Evolutionary conservation across 2,329 filamentous ascomycete species (phyloP).

Genomic region (Fonsecaea nubica): DNA sequence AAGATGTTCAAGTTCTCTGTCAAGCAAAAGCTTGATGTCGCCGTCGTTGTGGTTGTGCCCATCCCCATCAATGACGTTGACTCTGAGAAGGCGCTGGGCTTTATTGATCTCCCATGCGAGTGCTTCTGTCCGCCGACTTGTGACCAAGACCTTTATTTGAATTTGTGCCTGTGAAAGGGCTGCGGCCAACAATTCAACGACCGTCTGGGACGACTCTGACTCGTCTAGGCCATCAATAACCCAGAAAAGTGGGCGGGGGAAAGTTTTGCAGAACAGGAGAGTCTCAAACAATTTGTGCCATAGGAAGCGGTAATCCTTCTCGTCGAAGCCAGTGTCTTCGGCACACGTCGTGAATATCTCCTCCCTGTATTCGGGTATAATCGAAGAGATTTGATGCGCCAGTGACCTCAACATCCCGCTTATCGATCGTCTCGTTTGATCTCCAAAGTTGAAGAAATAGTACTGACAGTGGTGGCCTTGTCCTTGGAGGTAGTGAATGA

Average conservation of each 20-base stretch:
- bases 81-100: slow-evolving; percentile 2
- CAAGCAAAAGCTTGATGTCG: slow-evolving; percentile 32
- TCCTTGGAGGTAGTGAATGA: slow-evolving; percentile 37
- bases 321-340: slow-evolving; percentile 40
- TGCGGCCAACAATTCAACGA: slow-evolving; percentile 38
- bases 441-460: slow-evolving; percentile 44
- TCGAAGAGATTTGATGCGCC: slow-evolving; percentile 42
- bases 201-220: slow-evolving; percentile 35
- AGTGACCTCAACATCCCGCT: slow-evolving; percentile 40
- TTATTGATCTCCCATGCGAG: slow-evolving; percentile 17
- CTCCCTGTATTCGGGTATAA: slow-evolving; percentile 29
- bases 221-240: slow-evolving; percentile 52
- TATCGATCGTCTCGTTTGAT: slow-evolving; percentile 41
- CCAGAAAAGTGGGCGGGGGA: slow-evolving; percentile 45
- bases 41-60: slow-evolving; percentile 9
- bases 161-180: slow-evolving; percentile 27
- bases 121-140: slow-evolving; percentile 13
- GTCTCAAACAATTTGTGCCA: slow-evolving; percentile 47
- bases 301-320: slow-evolving; percentile 39
- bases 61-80: slow-evolving; percentile 18
- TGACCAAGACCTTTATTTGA: slow-evolving; percentile 40
- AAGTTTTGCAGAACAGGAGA: slow-evolving; percentile 42
- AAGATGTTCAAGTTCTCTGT: slow-evolving; percentile 29
- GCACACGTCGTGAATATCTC: slow-evolving; percentile 40
- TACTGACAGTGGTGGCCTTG: slow-evolving; percentile 38